Percentiles rank a stretch among this genome's conserved stretches.
Conservation (phyloP, 352 stramenopile genomes). For the Aphanomyces stellatus region DNA sequence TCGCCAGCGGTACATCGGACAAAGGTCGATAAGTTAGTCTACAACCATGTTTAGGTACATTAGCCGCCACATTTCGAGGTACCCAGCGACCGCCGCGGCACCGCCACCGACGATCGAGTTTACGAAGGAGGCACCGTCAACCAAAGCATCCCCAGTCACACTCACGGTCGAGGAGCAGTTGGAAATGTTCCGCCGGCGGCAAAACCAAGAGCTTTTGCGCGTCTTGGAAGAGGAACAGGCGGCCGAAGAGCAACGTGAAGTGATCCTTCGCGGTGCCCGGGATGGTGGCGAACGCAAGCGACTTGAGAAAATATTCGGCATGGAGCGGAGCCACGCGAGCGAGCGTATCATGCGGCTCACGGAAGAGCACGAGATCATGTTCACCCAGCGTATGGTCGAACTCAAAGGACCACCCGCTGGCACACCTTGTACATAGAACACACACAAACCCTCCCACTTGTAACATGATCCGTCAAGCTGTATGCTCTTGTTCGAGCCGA, state of each 20-base stretch:
- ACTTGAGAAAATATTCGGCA: conserved; percentile 62
- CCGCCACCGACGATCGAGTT: not conserved
- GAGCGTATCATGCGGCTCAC: conserved; percentile 78
- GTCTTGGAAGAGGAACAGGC: conserved; percentile 74
- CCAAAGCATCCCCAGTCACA: not conserved
- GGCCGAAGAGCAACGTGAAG: conserved; percentile 68
- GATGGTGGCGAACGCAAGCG: conserved; percentile 33
- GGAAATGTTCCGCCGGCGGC: conserved; percentile 41
- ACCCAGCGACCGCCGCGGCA: too few species aligned
- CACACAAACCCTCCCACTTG: too few species aligned
- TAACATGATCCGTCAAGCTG: too few species aligned
- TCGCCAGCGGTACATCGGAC: not conserved
- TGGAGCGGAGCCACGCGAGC: conserved; percentile 57
- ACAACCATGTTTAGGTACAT: conserved; percentile 1
- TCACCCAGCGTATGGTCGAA: conserved; percentile 32
- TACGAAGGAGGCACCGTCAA: not conserved
- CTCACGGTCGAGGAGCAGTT: conserved; percentile 26
- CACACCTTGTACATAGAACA: not conserved
- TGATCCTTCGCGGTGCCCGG: conserved; percentile 38
- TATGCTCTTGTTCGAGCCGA: too few species aligned
- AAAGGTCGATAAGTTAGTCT: too few species aligned
- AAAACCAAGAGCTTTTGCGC: conserved; percentile 64
- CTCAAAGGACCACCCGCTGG: too few species aligned
- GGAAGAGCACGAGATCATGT: conserved; percentile 47
- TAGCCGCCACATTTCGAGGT: conserved; percentile 3